These are phyloP conservation scores for Podaxis sp. DNA, from an alignment of 768 basidiomycete species.

Conservation along the genomic window DNA sequence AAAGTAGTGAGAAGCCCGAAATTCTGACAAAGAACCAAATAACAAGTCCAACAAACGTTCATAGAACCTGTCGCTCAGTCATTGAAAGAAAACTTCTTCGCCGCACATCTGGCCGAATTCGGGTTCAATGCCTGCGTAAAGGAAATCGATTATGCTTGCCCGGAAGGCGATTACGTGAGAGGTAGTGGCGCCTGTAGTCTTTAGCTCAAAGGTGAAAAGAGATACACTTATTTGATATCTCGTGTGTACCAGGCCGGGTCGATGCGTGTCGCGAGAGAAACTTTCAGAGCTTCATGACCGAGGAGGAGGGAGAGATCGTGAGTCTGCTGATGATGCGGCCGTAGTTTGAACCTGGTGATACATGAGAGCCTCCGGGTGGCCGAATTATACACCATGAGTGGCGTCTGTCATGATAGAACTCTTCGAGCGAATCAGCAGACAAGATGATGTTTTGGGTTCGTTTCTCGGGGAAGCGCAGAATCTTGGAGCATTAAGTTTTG, in stretches of 20 bases:
- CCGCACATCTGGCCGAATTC: neutral
- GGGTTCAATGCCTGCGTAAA: neutral
- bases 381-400: neutral
- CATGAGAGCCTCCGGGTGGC: neutral
- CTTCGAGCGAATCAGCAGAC: neutral
- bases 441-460: neutral
- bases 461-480: neutral
- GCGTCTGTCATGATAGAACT: slow-evolving; percentile 5
- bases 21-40: neutral
- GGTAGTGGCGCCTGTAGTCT: slow-evolving; percentile 1
- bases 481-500: neutral
- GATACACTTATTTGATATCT: neutral
- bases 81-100: neutral
- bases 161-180: neutral
- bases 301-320: neutral
- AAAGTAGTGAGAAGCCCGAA: neutral
- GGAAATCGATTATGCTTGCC: neutral
- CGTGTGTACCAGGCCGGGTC: neutral
- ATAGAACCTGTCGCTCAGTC: slow-evolving; percentile 2
- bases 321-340: neutral
- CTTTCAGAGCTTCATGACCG: neutral
- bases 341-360: neutral
- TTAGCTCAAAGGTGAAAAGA: neutral
- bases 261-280: neutral
- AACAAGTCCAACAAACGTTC: slow-evolving; percentile 3